These are phyloP conservation scores for Colletotrichum sp. DNA, from an alignment of 2,329 filamentous ascomycete species.

Conservation along the genomic window DNA sequence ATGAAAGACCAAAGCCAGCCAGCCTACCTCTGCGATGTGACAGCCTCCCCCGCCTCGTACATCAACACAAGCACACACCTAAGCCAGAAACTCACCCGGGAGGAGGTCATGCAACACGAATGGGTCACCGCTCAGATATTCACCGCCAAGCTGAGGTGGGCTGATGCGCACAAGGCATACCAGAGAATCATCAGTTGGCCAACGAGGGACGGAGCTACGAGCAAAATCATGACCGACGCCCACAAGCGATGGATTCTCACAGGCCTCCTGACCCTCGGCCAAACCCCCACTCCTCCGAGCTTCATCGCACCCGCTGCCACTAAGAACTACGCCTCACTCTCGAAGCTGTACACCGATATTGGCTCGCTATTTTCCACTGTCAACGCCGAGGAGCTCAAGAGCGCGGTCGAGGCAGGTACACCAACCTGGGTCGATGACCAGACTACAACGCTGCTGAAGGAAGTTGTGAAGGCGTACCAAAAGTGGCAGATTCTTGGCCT, in stretches of 20 bases:
- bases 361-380: slow-evolving; percentile 69
- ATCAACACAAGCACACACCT: slow-evolving; percentile 66
- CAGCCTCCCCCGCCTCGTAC: slow-evolving; percentile 56
- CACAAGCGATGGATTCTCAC: slow-evolving; percentile 92
- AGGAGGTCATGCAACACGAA: slow-evolving; percentile 71
- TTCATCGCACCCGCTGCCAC: slow-evolving; percentile 58
- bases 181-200: slow-evolving; percentile 73
- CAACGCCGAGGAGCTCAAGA: slow-evolving; percentile 62
- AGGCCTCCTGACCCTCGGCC: slow-evolving; percentile 73
- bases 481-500: slow-evolving; percentile 78
- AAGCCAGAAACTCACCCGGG: slow-evolving; percentile 55
- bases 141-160: slow-evolving; percentile 66
- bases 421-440: slow-evolving; percentile 72
- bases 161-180: slow-evolving; percentile 65
- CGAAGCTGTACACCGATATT: slow-evolving; percentile 74
- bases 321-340: slow-evolving; percentile 62
- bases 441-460: slow-evolving; percentile 73
- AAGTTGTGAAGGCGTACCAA: slow-evolving; percentile 74
- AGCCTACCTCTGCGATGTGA: slow-evolving; percentile 50
- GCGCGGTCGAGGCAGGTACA: slow-evolving; percentile 64
- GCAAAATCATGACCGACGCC: slow-evolving; percentile 83
- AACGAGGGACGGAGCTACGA: slow-evolving; percentile 64
- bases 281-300: slow-evolving; percentile 57
- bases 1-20: slow-evolving; percentile 39
- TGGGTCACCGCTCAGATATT: slow-evolving; percentile 69